These are phyloP conservation scores for Lithocarpus polystachyus DNA, from an alignment of 306 rosid genomes.

Conservation along the genomic window DNA sequence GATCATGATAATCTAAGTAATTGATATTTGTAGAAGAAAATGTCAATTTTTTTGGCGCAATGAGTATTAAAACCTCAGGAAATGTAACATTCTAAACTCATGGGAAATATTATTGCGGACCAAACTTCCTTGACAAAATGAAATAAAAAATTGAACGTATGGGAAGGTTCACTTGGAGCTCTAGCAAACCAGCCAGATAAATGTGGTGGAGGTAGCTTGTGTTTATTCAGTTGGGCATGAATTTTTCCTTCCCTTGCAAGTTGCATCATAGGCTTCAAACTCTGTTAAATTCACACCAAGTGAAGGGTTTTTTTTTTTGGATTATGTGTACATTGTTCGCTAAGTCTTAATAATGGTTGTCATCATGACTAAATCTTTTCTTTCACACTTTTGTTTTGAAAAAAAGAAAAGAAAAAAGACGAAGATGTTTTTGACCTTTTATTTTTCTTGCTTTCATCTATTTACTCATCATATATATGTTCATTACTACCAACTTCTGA, in stretches of 20 bases:
- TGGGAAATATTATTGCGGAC: too few relatives aligned
- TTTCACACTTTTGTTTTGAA: background rate
- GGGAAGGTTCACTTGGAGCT: background rate
- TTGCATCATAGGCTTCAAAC: background rate
- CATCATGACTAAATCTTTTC: background rate
- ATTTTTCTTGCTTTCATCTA: too few relatives aligned
- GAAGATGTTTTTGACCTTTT: too few relatives aligned
- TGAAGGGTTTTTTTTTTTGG: background rate
- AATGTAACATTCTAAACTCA: too few relatives aligned
- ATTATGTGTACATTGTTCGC: background rate
- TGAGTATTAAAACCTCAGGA: too few relatives aligned
- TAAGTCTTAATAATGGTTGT: background rate
- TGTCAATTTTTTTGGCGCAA: too few relatives aligned
- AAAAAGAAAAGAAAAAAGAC: background rate
- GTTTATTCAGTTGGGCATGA: background rate
- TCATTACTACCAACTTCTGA: too few relatives aligned
- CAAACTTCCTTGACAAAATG: too few relatives aligned
- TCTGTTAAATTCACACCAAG: background rate
- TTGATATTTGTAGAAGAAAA: too few relatives aligned
- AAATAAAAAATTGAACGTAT: too few relatives aligned
- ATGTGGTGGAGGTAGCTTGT: background rate
- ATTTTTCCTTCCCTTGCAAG: background rate
- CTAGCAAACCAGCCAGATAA: background rate
- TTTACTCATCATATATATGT: too few relatives aligned
- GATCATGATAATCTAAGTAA: too few relatives aligned